Percentiles rank a stretch among this genome's conserved stretches.
These are phyloP conservation scores for Phyllostachys edulis DNA, from an alignment of 176 grass and related monocot species.

Conservation along the genomic window DNA sequence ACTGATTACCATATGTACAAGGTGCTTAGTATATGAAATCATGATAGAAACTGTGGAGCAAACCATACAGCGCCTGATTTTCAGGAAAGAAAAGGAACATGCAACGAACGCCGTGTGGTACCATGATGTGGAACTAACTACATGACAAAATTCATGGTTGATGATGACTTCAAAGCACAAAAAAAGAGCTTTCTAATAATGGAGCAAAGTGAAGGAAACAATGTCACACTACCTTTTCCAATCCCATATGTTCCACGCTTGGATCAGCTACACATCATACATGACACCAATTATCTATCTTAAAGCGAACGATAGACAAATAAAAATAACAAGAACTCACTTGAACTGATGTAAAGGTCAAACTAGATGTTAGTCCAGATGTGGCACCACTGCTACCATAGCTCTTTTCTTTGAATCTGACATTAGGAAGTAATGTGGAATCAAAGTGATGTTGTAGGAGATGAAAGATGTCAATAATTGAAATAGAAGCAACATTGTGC, in stretches of 20 bases:
- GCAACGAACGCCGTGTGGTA: no score
- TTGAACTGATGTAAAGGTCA: conserved; percentile 82
- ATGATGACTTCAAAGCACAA: no score
- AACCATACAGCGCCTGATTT: no score
- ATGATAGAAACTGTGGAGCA: no score
- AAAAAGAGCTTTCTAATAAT: no score
- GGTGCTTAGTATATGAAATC: no score
- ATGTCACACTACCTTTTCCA: no score
- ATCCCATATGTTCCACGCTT: background rate
- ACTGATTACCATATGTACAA: no score
- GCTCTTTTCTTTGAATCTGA: conserved; percentile 83
- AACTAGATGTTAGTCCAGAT: conserved; percentile 83
- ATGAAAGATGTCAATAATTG: background rate
- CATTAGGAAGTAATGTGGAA: conserved; percentile 23
- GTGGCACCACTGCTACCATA: conserved; percentile 77
- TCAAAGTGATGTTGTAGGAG: background rate
- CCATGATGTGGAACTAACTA: no score
- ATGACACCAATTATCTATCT: background rate
- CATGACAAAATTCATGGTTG: no score
- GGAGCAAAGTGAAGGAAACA: no score
- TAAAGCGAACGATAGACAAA: background rate
- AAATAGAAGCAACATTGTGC: background rate
- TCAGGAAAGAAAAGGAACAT: no score
- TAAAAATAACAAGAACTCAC: conserved; percentile 40
- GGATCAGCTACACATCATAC: background rate